These are phyloP conservation scores for Xylariales sp. DNA, from an alignment of 2,329 filamentous ascomycete genomes.

Conservation along the genomic window DNA sequence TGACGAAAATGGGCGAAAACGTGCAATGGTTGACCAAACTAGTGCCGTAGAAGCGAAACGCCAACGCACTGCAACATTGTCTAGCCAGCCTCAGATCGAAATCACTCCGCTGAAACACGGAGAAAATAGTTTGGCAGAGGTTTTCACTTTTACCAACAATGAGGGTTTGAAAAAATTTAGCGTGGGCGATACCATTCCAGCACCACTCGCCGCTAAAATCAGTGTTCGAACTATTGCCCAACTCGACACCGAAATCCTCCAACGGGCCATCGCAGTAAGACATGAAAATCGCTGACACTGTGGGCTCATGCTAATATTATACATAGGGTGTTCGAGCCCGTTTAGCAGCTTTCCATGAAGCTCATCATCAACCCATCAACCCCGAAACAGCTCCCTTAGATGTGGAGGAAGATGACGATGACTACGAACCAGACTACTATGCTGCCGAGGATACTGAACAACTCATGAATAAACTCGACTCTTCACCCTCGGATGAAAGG, in stretches of 20 bases:
- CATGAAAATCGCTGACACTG: not conserved
- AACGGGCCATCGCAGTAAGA: constrained; percentile 78
- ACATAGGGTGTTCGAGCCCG: constrained; percentile 64
- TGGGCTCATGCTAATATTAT: constrained; percentile 27
- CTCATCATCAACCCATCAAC: constrained; percentile 62
- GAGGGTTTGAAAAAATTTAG: constrained; percentile 82
- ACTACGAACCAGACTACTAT: constrained; percentile 91
- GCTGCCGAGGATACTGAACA: constrained; percentile 82
- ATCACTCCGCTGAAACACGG: constrained; percentile 80
- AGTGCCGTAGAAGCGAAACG: constrained; percentile 86
- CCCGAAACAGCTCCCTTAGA: constrained; percentile 70
- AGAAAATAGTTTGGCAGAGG: constrained; percentile 80
- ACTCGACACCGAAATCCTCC: constrained; percentile 75
- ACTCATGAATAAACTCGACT: constrained; percentile 80
- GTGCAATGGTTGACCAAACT: constrained; percentile 76
- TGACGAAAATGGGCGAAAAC: constrained; percentile 83
- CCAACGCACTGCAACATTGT: constrained; percentile 72
- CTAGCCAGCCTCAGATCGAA: constrained; percentile 57
- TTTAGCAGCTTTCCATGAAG: constrained; percentile 57
- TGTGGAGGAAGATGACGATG: constrained; percentile 84
- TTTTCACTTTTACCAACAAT: constrained; percentile 88
- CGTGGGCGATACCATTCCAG: constrained; percentile 77
- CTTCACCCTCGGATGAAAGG: constrained; percentile 67
- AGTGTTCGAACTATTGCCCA: constrained; percentile 81
- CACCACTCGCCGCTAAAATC: constrained; percentile 81